These are phyloP conservation scores for Pichia sp. DNA, from an alignment of 1,139 yeast species.

Conservation along the genomic window DNA sequence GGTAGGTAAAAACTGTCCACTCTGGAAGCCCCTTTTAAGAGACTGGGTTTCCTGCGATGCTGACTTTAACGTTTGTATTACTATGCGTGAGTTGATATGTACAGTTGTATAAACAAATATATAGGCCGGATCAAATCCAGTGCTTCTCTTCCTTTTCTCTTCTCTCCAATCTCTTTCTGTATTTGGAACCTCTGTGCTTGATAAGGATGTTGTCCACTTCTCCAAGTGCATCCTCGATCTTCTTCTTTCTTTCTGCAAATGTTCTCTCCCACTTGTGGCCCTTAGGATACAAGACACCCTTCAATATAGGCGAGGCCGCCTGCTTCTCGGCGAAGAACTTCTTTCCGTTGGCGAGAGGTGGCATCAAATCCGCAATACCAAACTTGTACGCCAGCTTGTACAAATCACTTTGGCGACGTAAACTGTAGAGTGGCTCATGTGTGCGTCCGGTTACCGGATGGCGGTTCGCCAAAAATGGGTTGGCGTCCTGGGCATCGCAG, in stretches of 20 bases:
- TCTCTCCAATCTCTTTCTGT: constrained; percentile 52
- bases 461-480: constrained; percentile 84
- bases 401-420: constrained; percentile 80
- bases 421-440: constrained; percentile 75
- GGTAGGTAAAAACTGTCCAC: too few species aligned
- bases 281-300: constrained; percentile 76
- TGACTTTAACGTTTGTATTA: background rate
- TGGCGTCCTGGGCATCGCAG: constrained; percentile 63
- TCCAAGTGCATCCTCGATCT: constrained; percentile 61
- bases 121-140: constrained; percentile 37
- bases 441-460: constrained; percentile 75
- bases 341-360: constrained; percentile 62
- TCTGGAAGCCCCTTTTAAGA: too few species aligned
- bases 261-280: constrained; percentile 77
- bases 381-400: constrained; percentile 78
- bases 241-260: constrained; percentile 55
- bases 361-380: constrained; percentile 77
- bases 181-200: constrained; percentile 58
- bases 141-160: constrained; percentile 44
- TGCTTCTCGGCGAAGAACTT: constrained; percentile 79
- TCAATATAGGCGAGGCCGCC: constrained; percentile 63
- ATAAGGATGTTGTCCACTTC: constrained; percentile 70
- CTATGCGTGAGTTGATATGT: background rate
- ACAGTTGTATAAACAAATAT: background rate
- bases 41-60: too few species aligned